Base-by-base conservation (phyloP, 2,329 filamentous ascomycete species). In the Beauveria varroae region DNA sequence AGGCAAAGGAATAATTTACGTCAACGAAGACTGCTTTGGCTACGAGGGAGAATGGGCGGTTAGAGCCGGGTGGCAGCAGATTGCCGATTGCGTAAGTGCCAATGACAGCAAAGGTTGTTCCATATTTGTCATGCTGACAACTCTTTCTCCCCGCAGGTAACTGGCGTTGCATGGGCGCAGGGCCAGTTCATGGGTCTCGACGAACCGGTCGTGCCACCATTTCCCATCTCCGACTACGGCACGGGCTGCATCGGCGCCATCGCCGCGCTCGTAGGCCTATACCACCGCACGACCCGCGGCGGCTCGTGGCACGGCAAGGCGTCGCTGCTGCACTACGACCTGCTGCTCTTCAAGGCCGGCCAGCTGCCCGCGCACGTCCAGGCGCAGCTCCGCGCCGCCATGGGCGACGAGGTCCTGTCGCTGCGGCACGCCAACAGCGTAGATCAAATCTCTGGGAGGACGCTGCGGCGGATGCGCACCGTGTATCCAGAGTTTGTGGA, bases 21-120 rank as follows among this genome's bases (percentile, higher is more conserved):
- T 89, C 8, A 81, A 83, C 40, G 87, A 91, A 70, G 86, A 90
- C 69, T 90, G 87, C 69, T 90, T 90, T 66, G 88, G 88, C 1
- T 85, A 78, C 20, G 62, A 71, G 5, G 75, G 74, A 2, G 83
- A 86, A 62, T 90, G 86, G 87, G 79, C 82, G 1, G 72, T 75
- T 8, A 78, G 87, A 3, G 82, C 86, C 5, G 87, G 87, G 7
- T 90, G 87, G 87, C 87, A 89, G 68, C 86, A 88, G 66, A 89
- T 89, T 65, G 86, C 86, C 18, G 87, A 90, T 69, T 87, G 73
- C 51, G 86, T 76, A 66, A 64, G 72, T 47, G n/a, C 16, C 10
- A 41, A 41, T 54, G 8, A 9, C 2, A 18, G 18, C 2, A 16
- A 34, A 14, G 12, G 34, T 37, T 5, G 34, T 37, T 16, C 12